A percentile compares a stretch with the other conserved stretches of the same genome.
Evolutionary conservation across 257 asterid genomes (phyloP).

Genomic region (Rehmannia glutinosa): DNA sequence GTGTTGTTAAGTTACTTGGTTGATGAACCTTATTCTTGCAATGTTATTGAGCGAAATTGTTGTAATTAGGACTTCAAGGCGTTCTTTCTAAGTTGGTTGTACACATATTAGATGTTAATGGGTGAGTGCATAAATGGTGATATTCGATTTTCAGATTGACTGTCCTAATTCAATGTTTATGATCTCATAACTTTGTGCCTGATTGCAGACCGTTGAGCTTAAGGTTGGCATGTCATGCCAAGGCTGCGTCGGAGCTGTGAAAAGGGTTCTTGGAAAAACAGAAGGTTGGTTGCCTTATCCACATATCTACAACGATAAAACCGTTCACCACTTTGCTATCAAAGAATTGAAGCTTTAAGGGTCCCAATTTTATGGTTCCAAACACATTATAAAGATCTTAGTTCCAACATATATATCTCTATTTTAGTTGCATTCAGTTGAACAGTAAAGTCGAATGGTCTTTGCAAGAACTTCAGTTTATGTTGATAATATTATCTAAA

Average conservation of each 20-base stretch:
- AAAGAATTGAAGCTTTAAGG: neutral
- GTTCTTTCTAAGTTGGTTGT: neutral
- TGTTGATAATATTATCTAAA: neutral
- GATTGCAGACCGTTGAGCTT: slow-evolving; percentile 80
- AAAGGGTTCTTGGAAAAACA: slow-evolving; percentile 80
- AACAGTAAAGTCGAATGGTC: neutral
- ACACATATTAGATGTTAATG: no score
- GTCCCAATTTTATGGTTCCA: no score
- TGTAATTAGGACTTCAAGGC: neutral
- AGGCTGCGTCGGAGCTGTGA: slow-evolving; percentile 92
- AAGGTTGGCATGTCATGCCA: slow-evolving; percentile 92
- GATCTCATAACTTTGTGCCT: slow-evolving; percentile 7
- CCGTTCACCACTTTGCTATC: neutral
- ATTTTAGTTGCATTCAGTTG: neutral
- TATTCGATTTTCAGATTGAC: neutral
- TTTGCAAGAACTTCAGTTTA: neutral
- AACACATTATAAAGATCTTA: no score
- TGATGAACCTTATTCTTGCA: neutral
- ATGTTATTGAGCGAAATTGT: neutral
- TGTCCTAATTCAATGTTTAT: neutral
- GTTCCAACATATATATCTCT: neutral
- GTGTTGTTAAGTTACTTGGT: slow-evolving; percentile 7
- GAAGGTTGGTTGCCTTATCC: slow-evolving; percentile 51
- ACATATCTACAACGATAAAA: neutral
- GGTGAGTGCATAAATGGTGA: neutral